Conservation (phyloP, 352 stramenopile species). For the Halophytophthora polymorphica region DNA sequence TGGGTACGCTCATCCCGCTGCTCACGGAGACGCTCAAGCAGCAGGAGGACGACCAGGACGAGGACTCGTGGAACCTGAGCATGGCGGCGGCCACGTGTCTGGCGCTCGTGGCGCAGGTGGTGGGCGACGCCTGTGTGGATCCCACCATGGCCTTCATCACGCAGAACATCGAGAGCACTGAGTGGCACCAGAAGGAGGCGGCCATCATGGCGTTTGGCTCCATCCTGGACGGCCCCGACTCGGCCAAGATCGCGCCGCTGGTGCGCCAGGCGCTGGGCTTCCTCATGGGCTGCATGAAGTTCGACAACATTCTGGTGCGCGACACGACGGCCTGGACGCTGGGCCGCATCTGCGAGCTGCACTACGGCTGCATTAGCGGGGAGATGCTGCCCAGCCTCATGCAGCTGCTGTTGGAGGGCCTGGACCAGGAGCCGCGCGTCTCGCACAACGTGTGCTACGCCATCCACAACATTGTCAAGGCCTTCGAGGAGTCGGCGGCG, state of each 20-base stretch:
- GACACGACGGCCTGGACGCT: conserved; percentile 97
- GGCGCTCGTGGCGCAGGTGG: conserved; percentile 89
- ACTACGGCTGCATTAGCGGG: conserved; percentile 88
- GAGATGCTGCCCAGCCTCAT: conserved; percentile 90
- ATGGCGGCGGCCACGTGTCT: conserved; percentile 95
- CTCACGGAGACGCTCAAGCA: conserved; percentile 93
- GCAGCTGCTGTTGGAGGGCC: conserved; percentile 79
- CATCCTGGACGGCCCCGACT: conserved; percentile 92
- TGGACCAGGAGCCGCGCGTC: conserved; percentile 88
- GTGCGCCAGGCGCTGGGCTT: conserved; percentile 93
- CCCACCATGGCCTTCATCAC: conserved; percentile 94
- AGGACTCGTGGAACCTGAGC: conserved; percentile 93
- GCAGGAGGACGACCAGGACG: conserved; percentile 93
- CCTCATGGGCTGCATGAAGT: conserved; percentile 91
- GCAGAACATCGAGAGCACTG: conserved; percentile 91
- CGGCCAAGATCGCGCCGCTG: conserved; percentile 88
- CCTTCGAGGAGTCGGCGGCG: conserved; percentile 82
- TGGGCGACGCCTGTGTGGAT: conserved; percentile 91
- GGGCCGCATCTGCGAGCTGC: conserved; percentile 93
- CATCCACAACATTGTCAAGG: conserved; percentile 96
- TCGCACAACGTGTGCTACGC: conserved; percentile 95
- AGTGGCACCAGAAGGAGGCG: conserved; percentile 95
- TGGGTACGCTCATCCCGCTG: conserved; percentile 89
- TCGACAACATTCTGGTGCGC: conserved; percentile 90
- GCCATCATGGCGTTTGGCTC: conserved; percentile 97